phyloP scores from a whole-genome alignment of 2,329 filamentous ascomycete genomes.

The Trichoderma sp. region DNA sequence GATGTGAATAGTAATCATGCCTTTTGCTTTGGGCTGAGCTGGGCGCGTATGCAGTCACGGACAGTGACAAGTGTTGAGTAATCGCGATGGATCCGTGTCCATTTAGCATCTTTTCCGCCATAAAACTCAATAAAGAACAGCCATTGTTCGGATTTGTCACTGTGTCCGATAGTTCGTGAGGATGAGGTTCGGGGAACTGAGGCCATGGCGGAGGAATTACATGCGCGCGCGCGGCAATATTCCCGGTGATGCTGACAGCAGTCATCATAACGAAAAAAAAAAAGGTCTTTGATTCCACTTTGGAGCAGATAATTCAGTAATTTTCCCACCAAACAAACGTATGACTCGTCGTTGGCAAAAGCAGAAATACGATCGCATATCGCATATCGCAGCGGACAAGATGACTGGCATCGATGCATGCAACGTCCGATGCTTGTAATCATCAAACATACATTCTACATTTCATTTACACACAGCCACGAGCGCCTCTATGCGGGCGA shows the following conservation, averaged over 20 bases:
- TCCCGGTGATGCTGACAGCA: background rate
- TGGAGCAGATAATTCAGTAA: background rate
- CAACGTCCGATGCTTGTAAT: background rate
- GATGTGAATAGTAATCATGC: slow-evolving; percentile 13
- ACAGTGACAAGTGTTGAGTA: background rate
- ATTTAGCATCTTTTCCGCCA: background rate
- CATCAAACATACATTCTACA: background rate
- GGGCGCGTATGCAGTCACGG: background rate
- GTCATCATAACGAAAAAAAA: background rate
- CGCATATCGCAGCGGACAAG: background rate
- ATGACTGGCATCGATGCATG: background rate
- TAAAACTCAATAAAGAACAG: background rate
- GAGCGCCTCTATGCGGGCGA: background rate
- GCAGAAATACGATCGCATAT: background rate
- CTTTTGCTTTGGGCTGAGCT: background rate
- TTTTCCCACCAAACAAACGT: slow-evolving; percentile 8
- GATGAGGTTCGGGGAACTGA: background rate
- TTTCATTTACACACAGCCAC: background rate
- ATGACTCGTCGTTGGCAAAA: background rate
- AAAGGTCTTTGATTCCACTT: background rate
- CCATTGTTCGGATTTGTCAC: background rate
- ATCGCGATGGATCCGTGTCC: background rate
- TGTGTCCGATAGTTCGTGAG: background rate
- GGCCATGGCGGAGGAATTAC: background rate
- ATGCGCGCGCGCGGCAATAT: background rate